A percentile compares a stretch with the other conserved stretches of the same genome.
These are phyloP conservation scores for Neocatenulostroma microsporum DNA, from an alignment of 2,329 filamentous ascomycete species.

Conservation along the genomic window DNA sequence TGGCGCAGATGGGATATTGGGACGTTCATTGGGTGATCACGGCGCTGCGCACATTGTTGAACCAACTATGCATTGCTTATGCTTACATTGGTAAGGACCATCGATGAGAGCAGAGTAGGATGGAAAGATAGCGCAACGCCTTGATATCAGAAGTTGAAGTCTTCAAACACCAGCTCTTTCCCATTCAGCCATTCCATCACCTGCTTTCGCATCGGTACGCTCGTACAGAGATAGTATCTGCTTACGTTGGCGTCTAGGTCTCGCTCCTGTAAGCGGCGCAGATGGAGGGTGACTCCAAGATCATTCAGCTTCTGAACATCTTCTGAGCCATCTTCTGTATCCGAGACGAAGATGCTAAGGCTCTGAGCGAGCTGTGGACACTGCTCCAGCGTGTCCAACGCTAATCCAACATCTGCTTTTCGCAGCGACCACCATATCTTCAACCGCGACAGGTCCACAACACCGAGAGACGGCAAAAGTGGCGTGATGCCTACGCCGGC, in stretches of 20 bases:
- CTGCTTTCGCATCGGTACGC: slow-evolving; percentile 41
- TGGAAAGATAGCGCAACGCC: neutral
- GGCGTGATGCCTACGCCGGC: slow-evolving; percentile 81
- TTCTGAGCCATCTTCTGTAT: slow-evolving; percentile 16
- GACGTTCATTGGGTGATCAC: neutral
- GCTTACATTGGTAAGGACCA: neutral
- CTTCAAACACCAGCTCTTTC: slow-evolving; percentile 42
- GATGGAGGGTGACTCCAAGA: slow-evolving; percentile 30
- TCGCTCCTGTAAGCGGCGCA: slow-evolving; percentile 39
- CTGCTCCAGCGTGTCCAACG: slow-evolving; percentile 49
- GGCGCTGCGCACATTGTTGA: neutral
- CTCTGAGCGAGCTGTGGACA: slow-evolving; percentile 45
- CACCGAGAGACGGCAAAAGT: slow-evolving; percentile 49
- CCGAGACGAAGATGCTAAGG: slow-evolving; percentile 59
- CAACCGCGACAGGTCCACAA: slow-evolving; percentile 36
- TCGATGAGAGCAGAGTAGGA: too few relatives aligned
- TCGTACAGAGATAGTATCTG: slow-evolving; percentile 55
- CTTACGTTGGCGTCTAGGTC: slow-evolving; percentile 36
- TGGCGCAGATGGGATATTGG: neutral
- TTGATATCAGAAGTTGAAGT: slow-evolving; percentile 38
- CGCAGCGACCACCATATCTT: slow-evolving; percentile 62
- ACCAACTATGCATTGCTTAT: too few relatives aligned
- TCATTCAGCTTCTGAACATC: slow-evolving; percentile 37
- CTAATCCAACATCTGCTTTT: slow-evolving; percentile 54
- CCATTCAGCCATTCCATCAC: slow-evolving; percentile 44